Evolutionary conservation across 2,329 filamentous ascomycete species (phyloP).

Genomic region (Samsoniella hepiali): DNA sequence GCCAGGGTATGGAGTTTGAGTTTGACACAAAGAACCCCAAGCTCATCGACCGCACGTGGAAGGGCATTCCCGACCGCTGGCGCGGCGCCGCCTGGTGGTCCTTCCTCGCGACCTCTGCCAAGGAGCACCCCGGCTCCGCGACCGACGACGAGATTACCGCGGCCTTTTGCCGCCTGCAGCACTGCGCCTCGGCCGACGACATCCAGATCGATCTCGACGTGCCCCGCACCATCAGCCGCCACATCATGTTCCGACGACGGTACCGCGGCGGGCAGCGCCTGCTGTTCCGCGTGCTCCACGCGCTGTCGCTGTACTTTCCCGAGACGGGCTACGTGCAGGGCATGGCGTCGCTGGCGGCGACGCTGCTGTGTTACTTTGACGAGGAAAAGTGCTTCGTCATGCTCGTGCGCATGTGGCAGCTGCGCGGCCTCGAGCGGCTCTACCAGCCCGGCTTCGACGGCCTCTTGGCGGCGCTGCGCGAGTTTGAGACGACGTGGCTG

Average conservation of each 20-base stretch:
- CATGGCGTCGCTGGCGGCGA: conserved; percentile 92
- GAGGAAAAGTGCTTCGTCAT: conserved; percentile 94
- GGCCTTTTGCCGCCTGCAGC: conserved; percentile 69
- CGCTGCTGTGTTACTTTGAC: conserved; percentile 92
- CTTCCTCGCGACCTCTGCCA: conserved; percentile 77
- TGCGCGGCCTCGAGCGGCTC: conserved; percentile 79
- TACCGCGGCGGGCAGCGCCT: conserved; percentile 91
- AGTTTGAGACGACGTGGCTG: conserved; percentile 85
- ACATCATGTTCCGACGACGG: conserved; percentile 93
- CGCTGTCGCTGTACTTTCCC: conserved; percentile 85
- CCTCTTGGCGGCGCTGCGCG: conserved; percentile 77
- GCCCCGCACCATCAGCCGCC: conserved; percentile 86
- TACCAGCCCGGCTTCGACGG: conserved; percentile 83
- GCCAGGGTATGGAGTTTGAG: conserved; percentile 62
- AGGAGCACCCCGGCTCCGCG: conserved; percentile 55
- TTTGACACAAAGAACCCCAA: conserved; percentile 84
- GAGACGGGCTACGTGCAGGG: conserved; percentile 95
- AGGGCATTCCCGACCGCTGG: conserved; percentile 96
- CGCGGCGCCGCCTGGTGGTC: conserved; percentile 91
- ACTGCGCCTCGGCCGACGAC: conserved; percentile 78
- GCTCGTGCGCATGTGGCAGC: conserved; percentile 90
- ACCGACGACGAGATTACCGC: conserved; percentile 69
- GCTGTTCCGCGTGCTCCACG: conserved; percentile 88
- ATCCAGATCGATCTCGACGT: conserved; percentile 97
- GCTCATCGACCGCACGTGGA: conserved; percentile 90